These are phyloP conservation scores for Trichoderma pleuroti DNA, from an alignment of 2,329 filamentous ascomycete species.

Conservation along the genomic window DNA sequence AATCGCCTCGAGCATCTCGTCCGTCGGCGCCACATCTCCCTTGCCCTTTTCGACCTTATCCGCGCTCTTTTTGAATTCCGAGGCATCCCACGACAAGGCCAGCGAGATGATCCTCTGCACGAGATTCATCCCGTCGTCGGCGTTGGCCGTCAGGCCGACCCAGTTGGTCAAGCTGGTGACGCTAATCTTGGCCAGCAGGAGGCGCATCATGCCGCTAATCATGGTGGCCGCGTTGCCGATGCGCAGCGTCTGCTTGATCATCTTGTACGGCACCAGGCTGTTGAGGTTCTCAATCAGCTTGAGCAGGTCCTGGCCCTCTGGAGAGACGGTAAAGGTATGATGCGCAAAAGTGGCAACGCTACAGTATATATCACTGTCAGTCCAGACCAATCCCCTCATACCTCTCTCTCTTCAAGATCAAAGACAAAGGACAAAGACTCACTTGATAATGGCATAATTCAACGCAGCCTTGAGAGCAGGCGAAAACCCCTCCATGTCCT, in stretches of 20 bases:
- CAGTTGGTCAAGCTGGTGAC: constrained; percentile 73
- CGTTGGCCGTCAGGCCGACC: constrained; percentile 67
- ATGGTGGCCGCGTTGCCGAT: constrained; percentile 78
- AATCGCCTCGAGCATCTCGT: constrained; percentile 60
- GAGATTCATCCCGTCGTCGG: constrained; percentile 77
- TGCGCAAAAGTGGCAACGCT: constrained; percentile 73
- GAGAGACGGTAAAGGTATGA: constrained; percentile 67
- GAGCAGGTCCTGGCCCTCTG: constrained; percentile 71
- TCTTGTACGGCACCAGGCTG: constrained; percentile 65
- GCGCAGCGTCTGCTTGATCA: constrained; percentile 69
- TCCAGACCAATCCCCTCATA: neutral
- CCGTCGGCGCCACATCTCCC: constrained; percentile 47
- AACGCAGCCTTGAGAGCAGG: constrained; percentile 60
- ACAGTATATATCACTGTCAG: constrained; percentile 17
- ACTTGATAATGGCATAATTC: constrained; percentile 68
- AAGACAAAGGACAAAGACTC: constrained; percentile 31
- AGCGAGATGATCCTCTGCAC: constrained; percentile 73
- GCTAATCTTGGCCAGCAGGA: constrained; percentile 75
- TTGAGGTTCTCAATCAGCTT: constrained; percentile 69
- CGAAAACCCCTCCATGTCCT: constrained; percentile 62
- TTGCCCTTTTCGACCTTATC: constrained; percentile 63
- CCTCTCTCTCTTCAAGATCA: neutral
- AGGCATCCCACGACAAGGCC: constrained; percentile 68
- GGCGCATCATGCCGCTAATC: constrained; percentile 69
- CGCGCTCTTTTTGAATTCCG: constrained; percentile 63